Base-by-base conservation (phyloP, 2,329 filamentous ascomycete species). In the Botrytis galanthina region DNA sequence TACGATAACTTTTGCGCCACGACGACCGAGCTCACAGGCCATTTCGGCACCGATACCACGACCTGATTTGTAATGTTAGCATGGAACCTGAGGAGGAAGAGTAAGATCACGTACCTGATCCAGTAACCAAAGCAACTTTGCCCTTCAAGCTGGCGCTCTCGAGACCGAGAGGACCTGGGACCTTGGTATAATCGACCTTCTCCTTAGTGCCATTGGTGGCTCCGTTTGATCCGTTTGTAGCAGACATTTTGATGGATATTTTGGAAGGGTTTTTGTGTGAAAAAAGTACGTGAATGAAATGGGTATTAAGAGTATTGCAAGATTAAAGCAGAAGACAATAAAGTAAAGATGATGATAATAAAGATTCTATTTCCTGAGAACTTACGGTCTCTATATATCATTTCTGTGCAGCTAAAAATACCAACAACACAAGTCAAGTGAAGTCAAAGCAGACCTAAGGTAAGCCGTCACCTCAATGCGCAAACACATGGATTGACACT, bases 21-120 rank as follows among this genome's bases (percentile, higher is more conserved):
- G 88, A 75, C 86, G 85, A 74, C 87, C 90, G 73, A 92, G 87
- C 82, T 91, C 89, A 71, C 88, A 84, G 71, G 90, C 90, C 85
- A 92, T 91, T 77, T 88, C 88, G 71, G 87, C 86, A 74, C 90
- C 90, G 76, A 92, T 91, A 77, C 90, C 90, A 81, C 90, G 88
- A 78, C 88, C 85, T 88, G 73, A 63, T 48, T 68, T 20, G 29
- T 4, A 42, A 26, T 44, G 51, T 37, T 51, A 29, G 35, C 16
- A 26, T 57, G 16, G 20, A 35, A 42, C 7, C 29, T 22, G 14
- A 48, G 44, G 26, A 44, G 7, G 7, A 18, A 22, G 22, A 8
- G 22, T n/a, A 32, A 42, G 39, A 51, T 48, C 29, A 2, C 71
- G 63, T 74, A 79, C 78, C 78, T 70, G 80, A 78, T 29, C 80